Base-by-base conservation (phyloP, 106 monocot species). In the Dendrobium catenatum region DNA sequence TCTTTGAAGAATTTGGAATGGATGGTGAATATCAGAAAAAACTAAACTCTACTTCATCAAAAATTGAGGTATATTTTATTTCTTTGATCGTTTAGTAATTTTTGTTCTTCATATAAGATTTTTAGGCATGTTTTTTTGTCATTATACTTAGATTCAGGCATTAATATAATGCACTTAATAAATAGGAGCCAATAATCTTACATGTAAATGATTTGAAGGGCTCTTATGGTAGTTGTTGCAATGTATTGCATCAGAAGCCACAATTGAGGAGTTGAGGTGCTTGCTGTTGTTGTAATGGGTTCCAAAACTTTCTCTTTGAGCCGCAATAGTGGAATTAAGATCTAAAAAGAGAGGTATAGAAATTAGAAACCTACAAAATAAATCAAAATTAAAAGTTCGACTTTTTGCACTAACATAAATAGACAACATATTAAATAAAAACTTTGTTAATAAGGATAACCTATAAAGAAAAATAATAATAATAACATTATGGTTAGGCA, bases 1-100 rank as follows among this genome's bases (percentile, higher is more conserved):
- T 94, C 85, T 98, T 98, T 83, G 82, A 85, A 33, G 92, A 98
- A 31, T 98, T 94, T 87, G 97, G 90, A 61, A 94, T 98, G 91
- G 97, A 94, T 81, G 80, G 85, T 80, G 89, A 86, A 68, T 91
- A 91, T 75, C 84, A 82, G 72, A 98, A 93, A 83, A 94, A 92
- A 72, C 37, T 81, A 17, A 88, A 51, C 82, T 83, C 87, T 42
- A 82, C 51, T 78, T 86, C 88, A 80, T 88, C 94, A 46, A 94
- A 92, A 86, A 64, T 77, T 19, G 88, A 94, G 90, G 94, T 98
- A 86, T 67, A 77, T 41, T 84, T 68, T 19, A 20, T 43, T 66
- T 64, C 40, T 66, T 9, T 22, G 4, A 43, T 16, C 0, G 15
- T 70, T 70, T 70, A n/a, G 22, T 44, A 3, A 4, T 22, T 64